Evolutionary conservation across 2,329 filamentous ascomycete species (phyloP), one percentile per base, ranked within the genome.

Genomic region (Grosmannia huntii): DNA sequence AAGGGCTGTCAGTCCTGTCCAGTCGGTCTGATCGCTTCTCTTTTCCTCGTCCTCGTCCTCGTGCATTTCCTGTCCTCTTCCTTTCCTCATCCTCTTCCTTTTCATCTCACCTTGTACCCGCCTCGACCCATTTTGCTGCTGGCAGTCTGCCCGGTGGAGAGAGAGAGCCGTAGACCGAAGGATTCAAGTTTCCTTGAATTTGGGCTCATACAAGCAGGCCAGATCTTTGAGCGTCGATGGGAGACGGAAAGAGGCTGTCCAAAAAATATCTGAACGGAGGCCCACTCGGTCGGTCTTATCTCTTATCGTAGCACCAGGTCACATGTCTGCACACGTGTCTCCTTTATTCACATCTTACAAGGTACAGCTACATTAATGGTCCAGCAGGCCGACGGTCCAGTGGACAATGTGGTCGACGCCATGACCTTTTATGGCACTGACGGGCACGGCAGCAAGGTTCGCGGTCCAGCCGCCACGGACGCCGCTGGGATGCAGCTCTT

Each of bases 341-440:
- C n/a, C 3, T 44, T 21, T 36, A 57, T 49, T 3, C 31, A 21
- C 23, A 53, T 59, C 46, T 55, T 61, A 59, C 58, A 57, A 23
- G 33, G 5, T 21, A 55, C 52, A 50, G 38, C 23, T 57, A 27
- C 44, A 53, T 14, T 59, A 60, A 41, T 44, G 76, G 62, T 85
- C 80, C 59, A 92, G 71, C 58, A 92, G 68, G 19, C 82, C 82
- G 55, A 90, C 79, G 2, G 85, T 86, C 75, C 87, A 83, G 65
- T 89, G 83, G 23, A 88, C 79, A 58, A 94, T 83, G 51, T 79
- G 76, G 57, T 90, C 83, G 10, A 95, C 85, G 3, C 92, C 91
- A 68, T 96, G 85, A 5, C 87, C 89, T 59, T 86, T 82, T 62
- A 96, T 95, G 53, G 92, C 94, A 69, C 91, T 95, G 53, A 97